Evolutionary conservation across 1,139 yeast species (phyloP).

Genomic region (Hyphopichia burtonii): DNA sequence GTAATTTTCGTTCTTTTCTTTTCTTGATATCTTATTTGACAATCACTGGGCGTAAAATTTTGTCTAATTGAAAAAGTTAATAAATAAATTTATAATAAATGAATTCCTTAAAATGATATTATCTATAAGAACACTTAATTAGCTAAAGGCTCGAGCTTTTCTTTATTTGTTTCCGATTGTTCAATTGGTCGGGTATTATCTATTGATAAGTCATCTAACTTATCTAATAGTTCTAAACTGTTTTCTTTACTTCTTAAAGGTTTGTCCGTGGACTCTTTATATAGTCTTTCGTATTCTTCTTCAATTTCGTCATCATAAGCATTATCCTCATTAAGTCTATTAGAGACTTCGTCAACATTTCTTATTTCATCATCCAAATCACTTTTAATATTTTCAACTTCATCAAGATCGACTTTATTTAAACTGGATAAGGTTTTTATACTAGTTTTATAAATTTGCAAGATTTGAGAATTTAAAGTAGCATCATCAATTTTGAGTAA

Average conservation of each 20-base stretch:
- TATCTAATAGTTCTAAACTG: slow-evolving; percentile 7
- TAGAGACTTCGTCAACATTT: slow-evolving; percentile 31
- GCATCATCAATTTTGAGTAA: slow-evolving; percentile 49
- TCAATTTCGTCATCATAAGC: slow-evolving; percentile 31
- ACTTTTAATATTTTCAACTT: slow-evolving; percentile 33
- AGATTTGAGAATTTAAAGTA: slow-evolving; percentile 37
- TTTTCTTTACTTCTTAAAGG: not conserved
- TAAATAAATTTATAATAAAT: not conserved
- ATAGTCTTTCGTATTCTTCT: slow-evolving; percentile 23
- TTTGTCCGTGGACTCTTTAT: slow-evolving; percentile 5
- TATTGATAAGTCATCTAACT: slow-evolving; percentile 10
- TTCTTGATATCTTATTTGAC: not conserved
- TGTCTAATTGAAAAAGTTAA: not conserved
- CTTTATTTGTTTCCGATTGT: not conserved
- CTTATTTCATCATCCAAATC: slow-evolving; percentile 42
- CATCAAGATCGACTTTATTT: slow-evolving; percentile 32
- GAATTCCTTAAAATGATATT: not conserved
- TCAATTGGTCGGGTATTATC: not conserved
- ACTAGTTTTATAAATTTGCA: slow-evolving; percentile 36
- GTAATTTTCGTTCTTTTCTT: too few species aligned
- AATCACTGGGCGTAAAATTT: not conserved
- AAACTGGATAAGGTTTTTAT: slow-evolving; percentile 30
- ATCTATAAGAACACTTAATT: not conserved
- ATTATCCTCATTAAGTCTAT: slow-evolving; percentile 22
- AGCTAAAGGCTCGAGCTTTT: not conserved